Evolutionary conservation across 148 eudicot species (phyloP).

Genomic region (Rhododendron ovatum): DNA sequence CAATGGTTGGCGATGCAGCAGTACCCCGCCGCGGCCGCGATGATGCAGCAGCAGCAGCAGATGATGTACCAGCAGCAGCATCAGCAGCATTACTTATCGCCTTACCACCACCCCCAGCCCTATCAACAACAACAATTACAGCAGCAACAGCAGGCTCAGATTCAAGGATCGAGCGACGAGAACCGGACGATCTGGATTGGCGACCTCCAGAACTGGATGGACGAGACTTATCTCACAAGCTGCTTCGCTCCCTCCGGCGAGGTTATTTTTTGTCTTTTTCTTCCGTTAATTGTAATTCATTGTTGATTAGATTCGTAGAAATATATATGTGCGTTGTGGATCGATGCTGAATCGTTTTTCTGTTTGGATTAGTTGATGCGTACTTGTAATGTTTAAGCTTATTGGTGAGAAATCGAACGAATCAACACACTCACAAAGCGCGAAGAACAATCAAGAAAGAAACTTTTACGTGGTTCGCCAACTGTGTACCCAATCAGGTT

Average conservation of each 20-base stretch:
- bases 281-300: neutral
- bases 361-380: neutral
- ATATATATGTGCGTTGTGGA: neutral
- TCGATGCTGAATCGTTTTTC: neutral
- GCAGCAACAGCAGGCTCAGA: conserved; percentile 12
- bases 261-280: neutral
- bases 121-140: conserved; percentile 12
- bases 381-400: neutral
- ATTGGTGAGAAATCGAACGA: neutral
- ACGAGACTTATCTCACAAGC: conserved; percentile 40
- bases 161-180: conserved; percentile 29
- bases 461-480: neutral
- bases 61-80: conserved; percentile 25
- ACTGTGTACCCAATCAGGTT: neutral
- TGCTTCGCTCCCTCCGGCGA: conserved; percentile 33
- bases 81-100: conserved; percentile 31
- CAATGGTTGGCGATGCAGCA: conserved; percentile 32
- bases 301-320: neutral
- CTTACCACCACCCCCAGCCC: conserved; percentile 23
- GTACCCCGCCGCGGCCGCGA: conserved; percentile 27
- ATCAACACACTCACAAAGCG: neutral
- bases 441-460: neutral
- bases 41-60: conserved; percentile 33
- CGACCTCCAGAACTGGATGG: conserved; percentile 65
- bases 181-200: conserved; percentile 61